phyloP scores from a whole-genome alignment of 345 rosid genomes.

The Geranium rotundifolium region DNA sequence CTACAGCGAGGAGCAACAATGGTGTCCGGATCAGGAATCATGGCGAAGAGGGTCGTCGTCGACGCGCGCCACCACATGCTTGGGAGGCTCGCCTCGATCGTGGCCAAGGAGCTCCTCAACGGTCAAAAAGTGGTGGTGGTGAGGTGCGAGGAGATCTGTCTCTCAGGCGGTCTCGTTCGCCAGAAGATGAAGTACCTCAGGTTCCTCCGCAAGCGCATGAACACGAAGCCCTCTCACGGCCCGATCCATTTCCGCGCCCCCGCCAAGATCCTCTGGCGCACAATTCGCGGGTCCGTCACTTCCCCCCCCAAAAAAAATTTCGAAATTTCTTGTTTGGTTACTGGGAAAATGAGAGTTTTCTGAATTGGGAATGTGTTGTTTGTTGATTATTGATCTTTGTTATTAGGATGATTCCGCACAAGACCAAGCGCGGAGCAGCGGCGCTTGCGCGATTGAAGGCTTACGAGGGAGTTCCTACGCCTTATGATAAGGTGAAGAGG shows the following conservation, averaged over 20 bases:
- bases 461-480: conserved; percentile 73
- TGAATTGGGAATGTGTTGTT: too few species aligned
- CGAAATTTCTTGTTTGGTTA: not conserved
- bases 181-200: too few species aligned
- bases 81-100: conserved; percentile 53
- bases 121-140: conserved; percentile 29
- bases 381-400: not conserved
- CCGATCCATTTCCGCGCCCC: conserved; percentile 31
- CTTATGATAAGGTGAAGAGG: conserved; percentile 71
- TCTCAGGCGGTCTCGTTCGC: too few species aligned
- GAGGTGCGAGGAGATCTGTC: conserved; percentile 41
- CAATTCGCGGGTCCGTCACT: conserved; percentile 24
- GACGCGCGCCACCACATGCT: conserved; percentile 86
- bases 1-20: conserved; percentile 13
- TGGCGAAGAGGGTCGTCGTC: conserved; percentile 60
- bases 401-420: conserved; percentile 77
- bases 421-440: conserved; percentile 81
- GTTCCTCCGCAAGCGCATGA: conserved; percentile 62
- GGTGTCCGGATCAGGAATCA: conserved; percentile 85
- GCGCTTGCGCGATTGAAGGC: conserved; percentile 73
- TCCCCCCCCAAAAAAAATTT: too few species aligned
- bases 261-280: conserved; percentile 26
- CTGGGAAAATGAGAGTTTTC: too few species aligned
- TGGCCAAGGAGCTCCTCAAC: conserved; percentile 24
- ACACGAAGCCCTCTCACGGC: conserved; percentile 29